A percentile compares a stretch with the other conserved stretches of the same genome.
Conservation (phyloP, 352 stramenopile genomes). For the Hyaloperonospora arabidopsidis region DNA sequence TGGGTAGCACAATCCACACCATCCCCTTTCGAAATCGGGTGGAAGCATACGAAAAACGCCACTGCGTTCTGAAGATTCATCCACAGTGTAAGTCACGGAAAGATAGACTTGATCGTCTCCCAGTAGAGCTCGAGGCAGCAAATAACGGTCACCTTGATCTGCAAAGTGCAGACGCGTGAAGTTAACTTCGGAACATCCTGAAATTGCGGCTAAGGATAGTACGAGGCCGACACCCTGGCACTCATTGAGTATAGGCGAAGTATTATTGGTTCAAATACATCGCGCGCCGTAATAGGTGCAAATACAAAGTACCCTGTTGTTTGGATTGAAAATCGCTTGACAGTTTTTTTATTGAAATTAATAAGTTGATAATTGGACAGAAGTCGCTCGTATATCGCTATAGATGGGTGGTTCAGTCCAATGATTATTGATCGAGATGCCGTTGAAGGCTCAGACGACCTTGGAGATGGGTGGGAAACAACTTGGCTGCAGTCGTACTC, state of each 20-base stretch:
- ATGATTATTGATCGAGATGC: constrained; percentile 7
- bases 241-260: constrained; percentile 9
- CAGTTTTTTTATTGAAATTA: constrained; percentile 15
- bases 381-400: constrained; percentile 9
- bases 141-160: constrained; percentile 10
- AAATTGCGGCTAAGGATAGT: constrained; percentile 5
- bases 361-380: constrained; percentile 11
- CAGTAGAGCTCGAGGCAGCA: constrained; percentile 10
- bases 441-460: not conserved
- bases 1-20: not conserved
- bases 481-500: not conserved
- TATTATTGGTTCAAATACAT: constrained; percentile 1
- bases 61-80: not conserved
- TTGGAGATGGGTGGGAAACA: constrained; percentile 11
- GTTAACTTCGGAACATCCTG: constrained; percentile 8
- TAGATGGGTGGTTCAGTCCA: not conserved
- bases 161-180: not conserved
- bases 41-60: constrained; percentile 6
- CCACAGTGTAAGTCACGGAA: constrained; percentile 15
- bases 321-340: not conserved
- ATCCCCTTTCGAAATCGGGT: not conserved
- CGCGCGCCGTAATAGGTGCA: not conserved
- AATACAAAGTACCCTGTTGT: not conserved
- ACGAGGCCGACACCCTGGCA: constrained; percentile 7
- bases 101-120: not conserved